Percentiles rank a stretch among this genome's conserved stretches.
phyloP scores from a whole-genome alignment of 768 basidiomycete species.

The Pisolithus tinctorius region DNA sequence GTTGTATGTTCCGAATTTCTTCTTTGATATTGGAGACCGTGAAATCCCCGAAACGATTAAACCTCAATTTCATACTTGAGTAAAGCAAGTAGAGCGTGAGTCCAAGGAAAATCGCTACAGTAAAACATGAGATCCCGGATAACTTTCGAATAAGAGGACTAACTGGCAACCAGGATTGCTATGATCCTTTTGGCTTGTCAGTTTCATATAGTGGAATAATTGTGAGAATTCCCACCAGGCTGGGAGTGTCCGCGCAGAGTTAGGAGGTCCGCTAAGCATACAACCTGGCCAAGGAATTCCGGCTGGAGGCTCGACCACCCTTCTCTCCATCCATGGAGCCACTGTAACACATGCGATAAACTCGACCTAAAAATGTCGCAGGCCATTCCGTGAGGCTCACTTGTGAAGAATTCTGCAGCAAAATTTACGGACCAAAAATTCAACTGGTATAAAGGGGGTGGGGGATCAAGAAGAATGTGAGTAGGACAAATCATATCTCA shows the following conservation, averaged over 20 bases:
- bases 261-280: constrained; percentile 2
- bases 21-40: background rate
- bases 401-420: background rate
- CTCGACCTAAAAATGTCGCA: constrained; percentile 9
- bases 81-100: background rate
- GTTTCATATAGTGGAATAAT: background rate
- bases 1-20: background rate
- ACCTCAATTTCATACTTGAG: background rate
- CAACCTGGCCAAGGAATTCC: constrained; percentile 12
- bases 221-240: constrained; percentile 11
- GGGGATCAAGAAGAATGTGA: background rate
- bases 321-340: constrained; percentile 8
- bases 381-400: too few relatives aligned
- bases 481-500: constrained; percentile 1
- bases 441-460: constrained; percentile 2
- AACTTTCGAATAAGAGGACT: background rate
- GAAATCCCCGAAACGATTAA: background rate
- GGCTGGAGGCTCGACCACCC: constrained; percentile 13
- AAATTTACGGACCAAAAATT: constrained; percentile 11
- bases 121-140: background rate
- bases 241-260: constrained; percentile 14
- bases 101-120: background rate
- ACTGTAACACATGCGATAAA: constrained; percentile 8
- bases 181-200: constrained; percentile 11
- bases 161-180: constrained; percentile 14